Conservation (phyloP, 805 yeast species). For the Candida methanosorbosa region DNA sequence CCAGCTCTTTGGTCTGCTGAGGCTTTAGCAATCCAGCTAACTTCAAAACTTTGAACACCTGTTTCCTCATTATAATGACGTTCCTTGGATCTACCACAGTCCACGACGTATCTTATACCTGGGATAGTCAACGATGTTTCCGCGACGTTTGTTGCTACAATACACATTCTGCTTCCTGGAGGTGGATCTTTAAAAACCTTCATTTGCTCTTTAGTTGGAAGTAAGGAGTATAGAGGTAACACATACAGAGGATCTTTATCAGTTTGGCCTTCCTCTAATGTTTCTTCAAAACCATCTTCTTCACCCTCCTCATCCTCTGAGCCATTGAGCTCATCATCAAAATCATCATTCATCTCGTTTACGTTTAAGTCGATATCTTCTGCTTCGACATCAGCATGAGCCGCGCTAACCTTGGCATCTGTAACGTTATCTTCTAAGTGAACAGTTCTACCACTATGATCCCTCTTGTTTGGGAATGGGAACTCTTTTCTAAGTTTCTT, state of each 20-base stretch:
- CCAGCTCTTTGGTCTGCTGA: constrained; percentile 94
- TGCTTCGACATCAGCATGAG: constrained; percentile 66
- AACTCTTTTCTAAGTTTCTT: constrained; percentile 59
- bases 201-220: constrained; percentile 95
- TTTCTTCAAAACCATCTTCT: constrained; percentile 67
- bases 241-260: constrained; percentile 78
- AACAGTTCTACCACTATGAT: constrained; percentile 4
- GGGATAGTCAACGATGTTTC: constrained; percentile 97
- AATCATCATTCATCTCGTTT: constrained; percentile 29
- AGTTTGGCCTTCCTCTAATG: constrained; percentile 60
- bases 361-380: constrained; percentile 74
- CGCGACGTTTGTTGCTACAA: constrained; percentile 95
- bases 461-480: constrained; percentile 35
- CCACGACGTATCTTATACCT: constrained; percentile 89
- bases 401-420: constrained; percentile 43
- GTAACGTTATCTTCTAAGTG: constrained; percentile 24
- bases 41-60: constrained; percentile 87
- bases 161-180: constrained; percentile 74
- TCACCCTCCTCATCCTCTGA: constrained; percentile 47
- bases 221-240: constrained; percentile 81
- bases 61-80: constrained; percentile 72
- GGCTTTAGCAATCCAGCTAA: constrained; percentile 91
- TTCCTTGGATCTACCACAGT: constrained; percentile 90
- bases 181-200: constrained; percentile 86
- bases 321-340: constrained; percentile 36